Evolutionary conservation across 2,329 filamentous ascomycete genomes (phyloP).

Genomic region (Pseudogymnoascus sp.): DNA sequence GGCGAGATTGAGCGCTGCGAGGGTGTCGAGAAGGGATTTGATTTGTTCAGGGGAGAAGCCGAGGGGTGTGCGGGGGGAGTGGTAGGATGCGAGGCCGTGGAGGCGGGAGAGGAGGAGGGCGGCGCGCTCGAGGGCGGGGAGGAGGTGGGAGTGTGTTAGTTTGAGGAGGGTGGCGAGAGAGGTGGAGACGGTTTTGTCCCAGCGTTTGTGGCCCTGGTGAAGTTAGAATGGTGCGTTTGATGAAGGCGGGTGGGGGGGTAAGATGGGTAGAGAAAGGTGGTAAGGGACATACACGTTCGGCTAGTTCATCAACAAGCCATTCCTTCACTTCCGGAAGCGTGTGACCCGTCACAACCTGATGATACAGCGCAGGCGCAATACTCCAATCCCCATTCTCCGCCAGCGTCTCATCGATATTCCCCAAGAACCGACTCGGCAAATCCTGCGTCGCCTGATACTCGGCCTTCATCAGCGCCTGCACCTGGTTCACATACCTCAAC

Average conservation of each 20-base stretch:
- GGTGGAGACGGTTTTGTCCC: constrained; percentile 78
- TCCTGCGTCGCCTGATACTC: constrained; percentile 82
- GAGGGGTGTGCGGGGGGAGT: constrained; percentile 52
- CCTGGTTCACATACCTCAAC: constrained; percentile 74
- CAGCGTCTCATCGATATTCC: constrained; percentile 68
- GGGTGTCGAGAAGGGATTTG: constrained; percentile 58
- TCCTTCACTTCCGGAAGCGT: constrained; percentile 69
- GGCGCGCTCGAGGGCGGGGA: constrained; percentile 80
- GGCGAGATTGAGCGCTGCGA: constrained; percentile 68
- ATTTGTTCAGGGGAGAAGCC: constrained; percentile 59
- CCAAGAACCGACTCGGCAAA: constrained; percentile 69
- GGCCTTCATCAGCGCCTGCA: constrained; percentile 66
- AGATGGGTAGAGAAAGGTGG: no score
- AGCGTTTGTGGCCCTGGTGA: constrained; percentile 88
- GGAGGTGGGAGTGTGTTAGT: constrained; percentile 76
- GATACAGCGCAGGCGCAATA: constrained; percentile 71
- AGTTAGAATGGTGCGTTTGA: no score
- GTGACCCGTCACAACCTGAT: constrained; percentile 76
- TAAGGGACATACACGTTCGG: constrained; percentile 62
- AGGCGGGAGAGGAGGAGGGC: constrained; percentile 75
- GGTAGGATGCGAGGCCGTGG: constrained; percentile 73
- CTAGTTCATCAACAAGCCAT: constrained; percentile 79
- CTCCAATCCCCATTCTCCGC: constrained; percentile 55
- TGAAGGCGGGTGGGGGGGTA: no score
- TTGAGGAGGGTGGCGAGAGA: constrained; percentile 71